Conservation (phyloP, 2,329 filamentous ascomycete species). For the Colletotrichum phormii region DNA sequence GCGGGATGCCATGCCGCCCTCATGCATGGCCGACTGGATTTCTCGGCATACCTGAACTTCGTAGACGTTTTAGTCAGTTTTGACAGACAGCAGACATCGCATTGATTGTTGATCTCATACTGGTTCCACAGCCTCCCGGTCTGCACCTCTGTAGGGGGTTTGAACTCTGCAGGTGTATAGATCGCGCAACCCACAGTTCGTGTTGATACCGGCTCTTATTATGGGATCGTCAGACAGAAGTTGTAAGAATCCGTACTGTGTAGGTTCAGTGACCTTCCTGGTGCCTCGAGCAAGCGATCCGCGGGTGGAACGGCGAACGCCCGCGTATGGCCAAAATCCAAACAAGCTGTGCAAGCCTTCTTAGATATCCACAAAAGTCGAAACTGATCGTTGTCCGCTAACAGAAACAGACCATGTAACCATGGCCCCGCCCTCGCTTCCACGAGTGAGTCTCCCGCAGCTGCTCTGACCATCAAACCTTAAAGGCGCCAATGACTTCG, state of each 20-base stretch:
- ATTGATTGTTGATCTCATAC: background rate
- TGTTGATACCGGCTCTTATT: background rate
- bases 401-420: slow-evolving; percentile 1
- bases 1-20: slow-evolving; percentile 14
- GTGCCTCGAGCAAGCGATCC: background rate
- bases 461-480: slow-evolving; percentile 17
- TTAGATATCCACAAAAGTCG: background rate
- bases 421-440: slow-evolving; percentile 18
- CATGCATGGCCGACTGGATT: background rate
- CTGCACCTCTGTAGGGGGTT: background rate
- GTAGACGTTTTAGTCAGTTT: background rate
- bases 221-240: background rate
- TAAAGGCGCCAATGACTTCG: background rate
- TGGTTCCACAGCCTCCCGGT: background rate
- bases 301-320: background rate
- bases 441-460: background rate
- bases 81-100: background rate
- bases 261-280: background rate
- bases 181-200: background rate
- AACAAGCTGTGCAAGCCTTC: background rate
- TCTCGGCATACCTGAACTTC: background rate
- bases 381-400: background rate
- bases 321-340: background rate
- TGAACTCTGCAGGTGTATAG: background rate
- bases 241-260: background rate